phyloP scores from a whole-genome alignment of 148 eudicot species.

The Beta vulgaris region DNA sequence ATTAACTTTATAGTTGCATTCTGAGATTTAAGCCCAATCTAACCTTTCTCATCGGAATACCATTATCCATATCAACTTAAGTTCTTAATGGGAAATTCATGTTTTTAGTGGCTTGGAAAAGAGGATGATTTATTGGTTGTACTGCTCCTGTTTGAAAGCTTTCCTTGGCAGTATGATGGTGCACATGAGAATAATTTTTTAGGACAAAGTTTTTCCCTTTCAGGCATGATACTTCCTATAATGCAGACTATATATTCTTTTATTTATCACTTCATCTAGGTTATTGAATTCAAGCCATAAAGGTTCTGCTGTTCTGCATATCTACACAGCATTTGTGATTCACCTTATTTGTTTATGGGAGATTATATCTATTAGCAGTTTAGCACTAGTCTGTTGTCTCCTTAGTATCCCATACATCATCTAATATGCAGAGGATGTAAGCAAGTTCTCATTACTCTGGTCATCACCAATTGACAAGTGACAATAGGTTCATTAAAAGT shows the following conservation, averaged over 20 bases:
- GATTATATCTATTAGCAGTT: too few species aligned
- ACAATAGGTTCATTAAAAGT: too few species aligned
- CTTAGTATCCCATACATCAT: background rate
- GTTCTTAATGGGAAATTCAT: background rate
- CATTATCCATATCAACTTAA: background rate
- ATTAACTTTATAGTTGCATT: background rate
- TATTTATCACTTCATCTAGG: background rate
- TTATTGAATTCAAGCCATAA: background rate
- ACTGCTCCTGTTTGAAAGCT: background rate
- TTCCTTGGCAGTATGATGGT: background rate
- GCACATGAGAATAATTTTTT: background rate
- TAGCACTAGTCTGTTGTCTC: too few species aligned
- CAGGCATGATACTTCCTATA: too few species aligned
- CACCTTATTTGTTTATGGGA: background rate
- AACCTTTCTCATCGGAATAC: background rate
- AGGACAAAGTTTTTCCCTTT: background rate
- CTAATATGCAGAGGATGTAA: background rate
- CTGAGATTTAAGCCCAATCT: background rate
- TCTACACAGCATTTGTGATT: background rate
- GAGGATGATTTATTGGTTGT: background rate
- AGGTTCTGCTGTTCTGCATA: background rate
- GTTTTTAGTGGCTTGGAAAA: background rate
- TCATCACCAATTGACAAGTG: background rate
- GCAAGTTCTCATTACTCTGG: background rate
- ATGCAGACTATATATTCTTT: too few species aligned